Percentiles rank a stretch among this genome's conserved stretches.
Conservation (phyloP, 192 early-diverging fungal genomes). For the Allomyces arbusculus region DNA sequence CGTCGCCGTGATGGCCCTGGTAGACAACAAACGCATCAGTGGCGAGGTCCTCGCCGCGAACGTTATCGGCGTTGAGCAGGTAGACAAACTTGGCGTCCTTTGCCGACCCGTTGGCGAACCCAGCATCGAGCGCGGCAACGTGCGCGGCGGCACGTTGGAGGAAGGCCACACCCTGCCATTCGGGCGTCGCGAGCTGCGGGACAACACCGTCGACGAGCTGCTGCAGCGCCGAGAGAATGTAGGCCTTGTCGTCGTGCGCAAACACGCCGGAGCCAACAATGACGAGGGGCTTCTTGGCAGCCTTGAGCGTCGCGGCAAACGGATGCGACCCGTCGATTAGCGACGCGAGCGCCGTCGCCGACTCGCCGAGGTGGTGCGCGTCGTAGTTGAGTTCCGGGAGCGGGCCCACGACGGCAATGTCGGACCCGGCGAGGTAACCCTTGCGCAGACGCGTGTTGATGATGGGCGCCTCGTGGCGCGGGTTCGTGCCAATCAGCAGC, state of each 20-base stretch:
- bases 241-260: constrained; percentile 52
- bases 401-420: constrained; percentile 65
- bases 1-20: constrained; percentile 98
- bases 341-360: constrained; percentile 39
- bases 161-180: constrained; percentile 81
- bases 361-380: constrained; percentile 59
- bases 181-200: constrained; percentile 43
- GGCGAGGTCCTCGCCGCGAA: constrained; percentile 52
- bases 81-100: constrained; percentile 54
- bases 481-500: constrained; percentile 83
- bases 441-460: constrained; percentile 92
- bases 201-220: constrained; percentile 45
- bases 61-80: constrained; percentile 80
- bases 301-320: constrained; percentile 50
- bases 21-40: constrained; percentile 90
- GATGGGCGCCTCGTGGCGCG: constrained; percentile 86
- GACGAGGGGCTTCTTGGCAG: constrained; percentile 81
- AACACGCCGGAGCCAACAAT: constrained; percentile 63
- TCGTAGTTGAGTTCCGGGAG: constrained; percentile 72
- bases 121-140: constrained; percentile 78
- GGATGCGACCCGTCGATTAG: constrained; percentile 44
- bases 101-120: constrained; percentile 42
- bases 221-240: constrained; percentile 53
- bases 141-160: constrained; percentile 72
- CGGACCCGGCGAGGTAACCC: constrained; percentile 59